Percentiles rank a stretch among this genome's conserved stretches.
phyloP scores from a whole-genome alignment of 148 eudicot species.

The Nepenthes gracilis region DNA sequence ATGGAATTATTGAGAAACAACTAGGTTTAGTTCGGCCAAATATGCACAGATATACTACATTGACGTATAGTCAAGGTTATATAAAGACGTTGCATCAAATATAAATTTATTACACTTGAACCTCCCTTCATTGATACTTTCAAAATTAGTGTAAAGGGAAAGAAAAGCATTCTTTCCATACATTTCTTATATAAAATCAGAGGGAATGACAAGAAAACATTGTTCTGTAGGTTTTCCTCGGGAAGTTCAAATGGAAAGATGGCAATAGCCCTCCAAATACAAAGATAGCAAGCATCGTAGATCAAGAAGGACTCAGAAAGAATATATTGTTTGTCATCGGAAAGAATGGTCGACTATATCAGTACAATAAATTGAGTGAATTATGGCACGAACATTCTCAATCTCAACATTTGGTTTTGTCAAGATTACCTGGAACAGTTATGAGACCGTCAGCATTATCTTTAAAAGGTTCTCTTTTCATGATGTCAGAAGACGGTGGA shows the following conservation, averaged over 20 bases:
- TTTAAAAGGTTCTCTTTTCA: constrained; percentile 55
- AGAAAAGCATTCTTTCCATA: background rate
- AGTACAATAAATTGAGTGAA: constrained; percentile 63
- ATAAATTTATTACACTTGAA: no score
- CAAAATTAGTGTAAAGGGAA: background rate
- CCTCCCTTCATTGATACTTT: no score
- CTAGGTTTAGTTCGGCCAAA: no score
- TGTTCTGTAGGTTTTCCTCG: constrained; percentile 44
- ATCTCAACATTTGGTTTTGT: constrained; percentile 63
- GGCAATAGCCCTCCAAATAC: constrained; percentile 53
- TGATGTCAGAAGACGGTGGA: constrained; percentile 63
- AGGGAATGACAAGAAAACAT: background rate
- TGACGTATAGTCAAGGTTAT: no score
- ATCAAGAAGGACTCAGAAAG: constrained; percentile 63
- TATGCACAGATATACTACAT: no score
- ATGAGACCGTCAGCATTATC: constrained; percentile 39
- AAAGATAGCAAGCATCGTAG: constrained; percentile 66
- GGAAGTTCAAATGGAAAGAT: constrained; percentile 80
- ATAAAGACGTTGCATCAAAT: no score
- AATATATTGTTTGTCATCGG: constrained; percentile 63
- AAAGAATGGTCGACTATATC: constrained; percentile 52
- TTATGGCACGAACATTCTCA: constrained; percentile 80
- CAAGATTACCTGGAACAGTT: constrained; percentile 60
- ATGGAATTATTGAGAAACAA: no score
- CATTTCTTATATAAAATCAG: background rate